These are phyloP conservation scores for Arachnopeziza araneosa DNA, from an alignment of 2,329 filamentous ascomycete species.

Conservation along the genomic window DNA sequence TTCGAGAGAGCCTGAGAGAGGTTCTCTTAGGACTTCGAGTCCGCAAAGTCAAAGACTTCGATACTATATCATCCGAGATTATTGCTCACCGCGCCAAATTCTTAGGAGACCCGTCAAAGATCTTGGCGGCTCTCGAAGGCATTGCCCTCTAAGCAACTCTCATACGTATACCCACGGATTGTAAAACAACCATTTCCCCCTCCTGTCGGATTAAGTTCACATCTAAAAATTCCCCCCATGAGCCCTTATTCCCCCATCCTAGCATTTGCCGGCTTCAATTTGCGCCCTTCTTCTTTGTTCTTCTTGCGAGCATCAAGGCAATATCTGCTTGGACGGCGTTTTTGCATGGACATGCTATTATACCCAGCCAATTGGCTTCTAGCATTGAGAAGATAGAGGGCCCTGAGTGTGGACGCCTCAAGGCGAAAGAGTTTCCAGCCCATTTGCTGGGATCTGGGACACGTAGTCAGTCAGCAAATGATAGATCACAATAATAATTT, in stretches of 20 bases:
- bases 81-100: conserved; percentile 62
- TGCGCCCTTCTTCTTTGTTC: neutral
- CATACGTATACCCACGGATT: neutral
- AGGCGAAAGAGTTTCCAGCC: neutral
- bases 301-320: neutral
- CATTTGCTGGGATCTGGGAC: neutral
- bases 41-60: conserved; percentile 59
- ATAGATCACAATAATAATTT: neutral
- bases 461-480: neutral
- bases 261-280: neutral
- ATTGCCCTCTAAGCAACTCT: conserved; percentile 16
- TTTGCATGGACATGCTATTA: neutral
- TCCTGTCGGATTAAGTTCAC: neutral
- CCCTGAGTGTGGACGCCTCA: neutral
- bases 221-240: neutral
- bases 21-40: conserved; percentile 55
- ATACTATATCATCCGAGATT: conserved; percentile 61
- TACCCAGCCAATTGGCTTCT: neutral
- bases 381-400: neutral
- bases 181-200: neutral
- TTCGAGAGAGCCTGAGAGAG: conserved; percentile 55
- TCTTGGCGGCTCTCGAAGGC: conserved; percentile 48
- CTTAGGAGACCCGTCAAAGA: conserved; percentile 56
- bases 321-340: neutral
- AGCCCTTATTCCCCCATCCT: neutral